Evolutionary conservation across 805 yeast genomes (phyloP).

Genomic region (Maudiozyma pseudohumilis): DNA sequence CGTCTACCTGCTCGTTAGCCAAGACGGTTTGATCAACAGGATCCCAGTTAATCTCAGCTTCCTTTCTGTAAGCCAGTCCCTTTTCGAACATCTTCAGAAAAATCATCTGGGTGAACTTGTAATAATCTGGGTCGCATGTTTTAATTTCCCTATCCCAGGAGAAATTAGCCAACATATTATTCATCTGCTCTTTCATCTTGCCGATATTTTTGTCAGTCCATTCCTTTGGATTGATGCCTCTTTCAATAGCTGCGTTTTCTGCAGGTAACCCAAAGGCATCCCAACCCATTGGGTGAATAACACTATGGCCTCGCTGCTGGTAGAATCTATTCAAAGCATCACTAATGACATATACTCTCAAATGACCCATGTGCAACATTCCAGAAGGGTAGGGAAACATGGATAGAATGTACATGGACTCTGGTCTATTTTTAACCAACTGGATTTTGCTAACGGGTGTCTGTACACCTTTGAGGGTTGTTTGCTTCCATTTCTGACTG

Average conservation of each 20-base stretch:
- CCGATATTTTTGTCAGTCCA: slow-evolving; percentile 82
- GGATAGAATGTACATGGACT: slow-evolving; percentile 47
- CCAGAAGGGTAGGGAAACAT: slow-evolving; percentile 99
- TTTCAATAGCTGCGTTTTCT: slow-evolving; percentile 92
- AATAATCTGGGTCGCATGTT: slow-evolving; percentile 80
- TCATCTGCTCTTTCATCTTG: slow-evolving; percentile 80
- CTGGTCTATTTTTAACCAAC: slow-evolving; percentile 6
- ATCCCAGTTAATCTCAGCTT: slow-evolving; percentile 95
- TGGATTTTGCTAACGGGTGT: neutral
- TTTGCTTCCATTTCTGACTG: slow-evolving; percentile 23
- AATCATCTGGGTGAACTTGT: slow-evolving; percentile 85
- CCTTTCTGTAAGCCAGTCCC: slow-evolving; percentile 76
- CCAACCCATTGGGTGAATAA: slow-evolving; percentile 98
- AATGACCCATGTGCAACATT: slow-evolving; percentile 83
- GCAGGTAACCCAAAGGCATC: slow-evolving; percentile 98
- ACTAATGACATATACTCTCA: slow-evolving; percentile 84
- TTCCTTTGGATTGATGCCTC: slow-evolving; percentile 61
- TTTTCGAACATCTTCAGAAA: slow-evolving; percentile 62
- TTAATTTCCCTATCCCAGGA: slow-evolving; percentile 90
- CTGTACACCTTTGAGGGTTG: slow-evolving; percentile 13
- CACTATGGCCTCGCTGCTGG: slow-evolving; percentile 64
- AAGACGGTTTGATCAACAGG: slow-evolving; percentile 91
- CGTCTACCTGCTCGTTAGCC: slow-evolving; percentile 94
- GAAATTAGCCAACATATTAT: slow-evolving; percentile 68
- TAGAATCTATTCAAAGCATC: slow-evolving; percentile 76